These are phyloP conservation scores for Pyricularia sp. DNA, from an alignment of 2,329 filamentous ascomycete species.

Conservation along the genomic window DNA sequence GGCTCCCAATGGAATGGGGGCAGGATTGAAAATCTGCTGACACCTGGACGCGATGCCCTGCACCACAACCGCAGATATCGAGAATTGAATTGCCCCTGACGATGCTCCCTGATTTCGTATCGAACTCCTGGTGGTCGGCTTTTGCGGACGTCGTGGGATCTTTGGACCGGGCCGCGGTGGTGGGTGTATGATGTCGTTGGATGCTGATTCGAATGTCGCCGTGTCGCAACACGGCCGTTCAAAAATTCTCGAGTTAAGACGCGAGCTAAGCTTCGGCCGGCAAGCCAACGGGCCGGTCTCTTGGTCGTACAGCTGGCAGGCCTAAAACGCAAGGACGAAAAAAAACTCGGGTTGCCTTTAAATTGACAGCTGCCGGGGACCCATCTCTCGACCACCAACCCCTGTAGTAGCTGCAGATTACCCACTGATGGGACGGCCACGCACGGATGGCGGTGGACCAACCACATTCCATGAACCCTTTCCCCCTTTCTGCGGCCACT, in stretches of 20 bases:
- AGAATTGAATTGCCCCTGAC: neutral
- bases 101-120: neutral
- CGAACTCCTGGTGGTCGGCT: neutral
- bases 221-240: neutral
- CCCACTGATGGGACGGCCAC: neutral
- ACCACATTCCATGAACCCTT: constrained; percentile 6
- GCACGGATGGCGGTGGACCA: constrained; percentile 7
- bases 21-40: neutral
- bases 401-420: neutral
- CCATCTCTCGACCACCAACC: neutral
- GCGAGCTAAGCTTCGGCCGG: neutral
- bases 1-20: neutral
- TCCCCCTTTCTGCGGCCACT: constrained; percentile 11
- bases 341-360: neutral
- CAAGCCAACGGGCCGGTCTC: neutral
- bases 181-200: neutral
- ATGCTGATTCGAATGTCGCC: neutral
- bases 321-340: neutral
- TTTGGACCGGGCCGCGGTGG: neutral
- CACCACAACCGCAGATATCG: neutral
- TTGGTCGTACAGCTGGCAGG: neutral
- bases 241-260: neutral
- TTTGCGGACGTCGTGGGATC: neutral
- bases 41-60: neutral
- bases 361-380: neutral